Evolutionary conservation across 495 filamentous ascomycete genomes (phyloP), one percentile per base, ranked within the genome.

Genomic region (Neurospora pannonica): DNA sequence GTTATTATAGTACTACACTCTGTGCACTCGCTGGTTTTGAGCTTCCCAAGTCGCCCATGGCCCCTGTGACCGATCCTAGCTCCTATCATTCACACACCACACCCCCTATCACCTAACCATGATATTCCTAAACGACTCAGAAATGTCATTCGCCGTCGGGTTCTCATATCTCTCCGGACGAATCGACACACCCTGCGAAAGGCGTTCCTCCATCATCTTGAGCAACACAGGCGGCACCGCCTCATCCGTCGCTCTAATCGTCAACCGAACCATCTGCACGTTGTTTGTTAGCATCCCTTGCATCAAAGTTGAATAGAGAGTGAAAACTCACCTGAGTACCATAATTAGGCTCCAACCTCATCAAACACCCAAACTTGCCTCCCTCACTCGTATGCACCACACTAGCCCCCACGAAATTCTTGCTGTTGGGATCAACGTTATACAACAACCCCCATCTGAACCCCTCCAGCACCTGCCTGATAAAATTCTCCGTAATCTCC

Each of bases 301-400:
- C 54, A 5, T 31, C 21, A 15, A 60, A 7, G 2, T 28, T 36
- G 5, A 67, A 21, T 4, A 15, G 54, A 8, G 43, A 40, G 36
- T 5, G 19, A 48, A 70, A 36, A 42, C 81, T 77, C 85, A 97
- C 95, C 89, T 92, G 92, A 71, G 91, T 94, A 75, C 89, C 88
- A 82, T 93, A 94, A 82, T 98, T 99, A 74, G 97, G 97, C 87
- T 99, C 97, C 83, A 98, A 81, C 77, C 97, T 87, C 84, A 99
- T 83, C 79, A 99, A 82, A 83, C 96, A 98, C 48, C 97, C 97
- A 82, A 93, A 94, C 87, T 98, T 99, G 54, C 95, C 95, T 5
- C 88, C 89, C 71, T 91, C 89, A 24, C 88, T 88, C 4, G 96
- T 97, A 83, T 95, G 94, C 70, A 95, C 79, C 46, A 99, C 95